Conservation (phyloP, 148 eudicot species). For the Amaranthus palmeri region DNA sequence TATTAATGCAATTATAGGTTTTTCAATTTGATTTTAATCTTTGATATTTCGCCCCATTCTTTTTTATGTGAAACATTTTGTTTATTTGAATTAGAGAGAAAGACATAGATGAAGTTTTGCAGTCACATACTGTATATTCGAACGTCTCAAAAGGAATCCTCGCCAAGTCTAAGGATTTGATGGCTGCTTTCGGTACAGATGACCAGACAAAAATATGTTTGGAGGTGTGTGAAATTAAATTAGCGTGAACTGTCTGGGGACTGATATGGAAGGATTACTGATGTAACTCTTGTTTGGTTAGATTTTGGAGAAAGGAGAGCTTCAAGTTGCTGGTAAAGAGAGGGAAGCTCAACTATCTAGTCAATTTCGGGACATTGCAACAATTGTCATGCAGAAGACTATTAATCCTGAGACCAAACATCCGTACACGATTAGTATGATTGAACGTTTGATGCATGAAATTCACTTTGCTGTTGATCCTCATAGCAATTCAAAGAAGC, state of each 20-base stretch:
- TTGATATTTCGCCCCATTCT: not conserved
- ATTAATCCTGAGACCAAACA: conserved; percentile 81
- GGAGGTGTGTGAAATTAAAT: conserved; percentile 44
- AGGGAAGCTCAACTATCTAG: conserved; percentile 94
- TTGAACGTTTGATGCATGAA: conserved; percentile 97
- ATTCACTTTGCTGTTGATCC: conserved; percentile 98
- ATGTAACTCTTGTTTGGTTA: conserved; percentile 20
- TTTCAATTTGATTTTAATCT: too few species aligned
- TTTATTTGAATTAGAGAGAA: conserved; percentile 54
- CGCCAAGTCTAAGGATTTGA: conserved; percentile 83
- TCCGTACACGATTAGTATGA: conserved; percentile 96
- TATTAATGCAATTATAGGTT: too few species aligned
- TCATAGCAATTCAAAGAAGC: conserved; percentile 84
- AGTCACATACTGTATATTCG: conserved; percentile 86
- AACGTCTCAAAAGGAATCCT: conserved; percentile 92
- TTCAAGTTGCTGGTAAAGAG: conserved; percentile 97
- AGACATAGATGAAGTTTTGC: conserved; percentile 95
- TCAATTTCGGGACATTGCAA: conserved; percentile 95
- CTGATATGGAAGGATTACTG: not conserved
- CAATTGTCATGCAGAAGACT: conserved; percentile 95
- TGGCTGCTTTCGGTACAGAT: conserved; percentile 77
- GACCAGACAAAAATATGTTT: conserved; percentile 80
- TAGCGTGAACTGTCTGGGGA: not conserved
- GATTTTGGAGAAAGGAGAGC: conserved; percentile 99
- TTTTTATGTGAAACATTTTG: not conserved